Base-by-base conservation (phyloP, 495 filamentous ascomycete species). In the Usnea hakonensis region DNA sequence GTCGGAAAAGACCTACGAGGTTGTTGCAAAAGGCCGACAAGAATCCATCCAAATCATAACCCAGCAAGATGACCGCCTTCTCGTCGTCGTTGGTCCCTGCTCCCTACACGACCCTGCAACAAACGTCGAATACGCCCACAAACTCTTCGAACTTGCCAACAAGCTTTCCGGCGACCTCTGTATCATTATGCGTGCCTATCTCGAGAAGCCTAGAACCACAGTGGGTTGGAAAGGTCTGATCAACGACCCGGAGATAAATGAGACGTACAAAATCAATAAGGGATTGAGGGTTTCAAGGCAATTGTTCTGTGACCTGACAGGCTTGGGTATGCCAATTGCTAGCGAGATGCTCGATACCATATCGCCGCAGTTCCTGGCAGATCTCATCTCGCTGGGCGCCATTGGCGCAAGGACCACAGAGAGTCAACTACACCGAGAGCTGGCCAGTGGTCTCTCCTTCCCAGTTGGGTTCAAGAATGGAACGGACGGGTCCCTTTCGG, bases 391-490 rank as follows among this genome's bases (percentile, higher is more conserved):
- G 46, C 84, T 96, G 38, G 95, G 95, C 41, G 95, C 95, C 17
- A 87, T 99, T 61, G 95, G 95, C 50, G 95, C 95, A 13, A 84
- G 95, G 58, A 99, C 95, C 16, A 97, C 95, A 0, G 95, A 99
- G 74, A 89, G 85, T 43, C 95, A 99, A 75, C 79, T 99, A 60
- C 95, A 99, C 74, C 85, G 95, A 48, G 95, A 99, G 71, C 75
- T 99, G 66, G 93, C 95, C 2, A 95, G 90, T 43, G 95, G 95
- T 67, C 76, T 97, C 26, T 91, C 87, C 57, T 99, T 97, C 85
- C 94, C 95, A 3, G 90, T 99, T 16, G 95, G 95, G 46, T 99
- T 99, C 85, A 99, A 99, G 82, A 99, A 99, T 73, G 95, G 95
- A 61, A 99, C 95, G 33, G 95, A 99, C 73, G 95, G 95, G 23